These are phyloP conservation scores for Coprinellus micaceus DNA, from an alignment of 768 basidiomycete species.

Conservation along the genomic window DNA sequence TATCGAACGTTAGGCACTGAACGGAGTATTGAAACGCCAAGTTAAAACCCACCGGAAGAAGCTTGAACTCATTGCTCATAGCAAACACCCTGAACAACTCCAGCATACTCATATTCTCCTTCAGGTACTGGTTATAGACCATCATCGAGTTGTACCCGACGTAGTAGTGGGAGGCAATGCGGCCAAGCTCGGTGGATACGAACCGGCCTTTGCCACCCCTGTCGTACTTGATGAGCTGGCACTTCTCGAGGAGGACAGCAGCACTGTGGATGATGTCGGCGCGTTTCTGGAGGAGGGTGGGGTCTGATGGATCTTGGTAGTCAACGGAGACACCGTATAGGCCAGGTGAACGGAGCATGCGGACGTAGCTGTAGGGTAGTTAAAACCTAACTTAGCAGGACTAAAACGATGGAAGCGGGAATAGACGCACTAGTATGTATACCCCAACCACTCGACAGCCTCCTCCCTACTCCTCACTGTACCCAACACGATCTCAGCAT, in stretches of 20 bases:
- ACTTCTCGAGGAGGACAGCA: conserved; percentile 90
- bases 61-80: conserved; percentile 91
- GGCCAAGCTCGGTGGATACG: conserved; percentile 89
- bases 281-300: conserved; percentile 24
- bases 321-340: conserved; percentile 87
- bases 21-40: too few species aligned
- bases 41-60: conserved; percentile 54
- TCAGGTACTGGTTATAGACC: conserved; percentile 91
- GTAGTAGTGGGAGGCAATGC: conserved; percentile 94
- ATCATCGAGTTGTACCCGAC: conserved; percentile 95
- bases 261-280: conserved; percentile 93
- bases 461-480: conserved; percentile 94
- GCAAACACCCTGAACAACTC: conserved; percentile 97
- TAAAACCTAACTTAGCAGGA: conserved; percentile 6
- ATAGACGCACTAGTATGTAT: conserved; percentile 78
- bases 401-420: background rate
- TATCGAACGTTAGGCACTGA: background rate
- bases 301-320: conserved; percentile 67
- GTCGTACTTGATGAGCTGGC: conserved; percentile 92
- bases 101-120: conserved; percentile 79
- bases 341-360: conserved; percentile 86
- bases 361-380: conserved; percentile 68
- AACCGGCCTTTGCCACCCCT: conserved; percentile 74
- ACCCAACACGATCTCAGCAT: conserved; percentile 92
- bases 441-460: conserved; percentile 95